A percentile compares a stretch with the other conserved stretches of the same genome.
Conservation (phyloP, 768 basidiomycete species). For the Russula sp. region DNA sequence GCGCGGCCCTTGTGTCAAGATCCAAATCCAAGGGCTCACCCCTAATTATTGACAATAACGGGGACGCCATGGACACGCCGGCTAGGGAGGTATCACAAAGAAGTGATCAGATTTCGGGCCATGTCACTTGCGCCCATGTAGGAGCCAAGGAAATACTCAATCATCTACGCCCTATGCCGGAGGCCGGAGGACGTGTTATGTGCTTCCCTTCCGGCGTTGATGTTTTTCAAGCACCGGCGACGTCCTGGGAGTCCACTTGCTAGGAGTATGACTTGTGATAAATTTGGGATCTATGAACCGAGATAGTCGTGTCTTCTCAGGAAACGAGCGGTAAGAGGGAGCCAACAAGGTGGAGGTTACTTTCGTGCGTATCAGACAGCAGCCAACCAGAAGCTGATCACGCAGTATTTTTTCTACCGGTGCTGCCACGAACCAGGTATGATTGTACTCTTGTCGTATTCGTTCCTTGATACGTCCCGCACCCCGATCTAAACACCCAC, state of each 20-base stretch:
- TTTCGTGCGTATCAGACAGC: background rate
- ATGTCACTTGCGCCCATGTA: background rate
- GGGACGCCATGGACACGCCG: background rate
- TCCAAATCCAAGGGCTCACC: background rate
- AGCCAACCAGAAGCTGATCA: background rate
- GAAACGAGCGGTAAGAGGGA: background rate
- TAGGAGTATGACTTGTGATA: background rate
- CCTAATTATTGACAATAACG: constrained; percentile 8
- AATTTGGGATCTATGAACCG: background rate
- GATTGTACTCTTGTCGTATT: background rate
- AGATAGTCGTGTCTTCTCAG: background rate
- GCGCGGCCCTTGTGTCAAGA: background rate
- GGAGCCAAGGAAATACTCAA: background rate
- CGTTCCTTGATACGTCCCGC: background rate
- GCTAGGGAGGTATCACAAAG: background rate
- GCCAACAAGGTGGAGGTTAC: background rate
- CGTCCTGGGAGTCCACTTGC: background rate
- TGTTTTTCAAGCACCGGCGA: constrained; percentile 2
- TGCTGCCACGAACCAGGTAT: background rate
- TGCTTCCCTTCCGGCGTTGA: background rate
- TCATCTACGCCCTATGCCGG: background rate
- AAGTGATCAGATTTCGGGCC: background rate
- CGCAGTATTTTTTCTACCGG: background rate
- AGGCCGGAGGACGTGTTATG: background rate
- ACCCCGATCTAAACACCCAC: background rate